These are phyloP conservation scores for Verticillium nonalfalfae DNA, from an alignment of 2,329 filamentous ascomycete species.

Conservation along the genomic window DNA sequence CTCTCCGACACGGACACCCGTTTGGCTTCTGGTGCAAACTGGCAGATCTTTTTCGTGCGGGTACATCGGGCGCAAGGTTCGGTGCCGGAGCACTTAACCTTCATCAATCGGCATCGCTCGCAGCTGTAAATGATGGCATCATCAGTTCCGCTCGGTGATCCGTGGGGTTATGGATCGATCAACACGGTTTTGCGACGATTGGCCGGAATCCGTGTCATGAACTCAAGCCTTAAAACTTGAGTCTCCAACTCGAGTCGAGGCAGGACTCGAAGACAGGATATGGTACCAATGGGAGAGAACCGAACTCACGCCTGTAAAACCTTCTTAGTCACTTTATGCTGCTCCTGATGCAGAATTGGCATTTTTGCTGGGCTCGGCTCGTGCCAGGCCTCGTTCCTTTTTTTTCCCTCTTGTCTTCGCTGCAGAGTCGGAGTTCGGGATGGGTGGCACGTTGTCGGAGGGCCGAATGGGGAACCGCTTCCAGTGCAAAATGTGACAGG, in stretches of 20 bases:
- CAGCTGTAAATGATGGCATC: slow-evolving; percentile 17
- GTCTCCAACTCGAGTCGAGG: neutral
- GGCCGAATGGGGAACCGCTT: neutral
- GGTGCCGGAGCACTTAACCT: slow-evolving; percentile 15
- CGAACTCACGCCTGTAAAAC: slow-evolving; percentile 12
- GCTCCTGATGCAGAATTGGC: slow-evolving; percentile 5
- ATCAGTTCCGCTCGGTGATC: neutral
- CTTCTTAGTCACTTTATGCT: slow-evolving; percentile 12
- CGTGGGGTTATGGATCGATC: no score
- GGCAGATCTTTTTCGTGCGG: slow-evolving; percentile 12
- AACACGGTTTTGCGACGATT: neutral
- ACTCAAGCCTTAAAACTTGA: neutral
- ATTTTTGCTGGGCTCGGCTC: neutral
- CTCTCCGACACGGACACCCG: slow-evolving; percentile 14
- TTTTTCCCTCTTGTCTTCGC: neutral
- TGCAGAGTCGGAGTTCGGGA: neutral
- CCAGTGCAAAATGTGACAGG: neutral
- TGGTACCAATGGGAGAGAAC: neutral
- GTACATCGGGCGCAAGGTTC: slow-evolving; percentile 15
- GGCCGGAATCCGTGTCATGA: neutral
- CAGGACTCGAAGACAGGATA: neutral
- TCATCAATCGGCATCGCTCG: slow-evolving; percentile 15
- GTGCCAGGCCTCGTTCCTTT: neutral
- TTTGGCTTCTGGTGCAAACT: slow-evolving; percentile 13
- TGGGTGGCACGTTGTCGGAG: neutral